Evolutionary conservation across 495 filamentous ascomycete genomes (phyloP), one percentile per base, ranked within the genome.

Genomic region (Poronia punctata): DNA sequence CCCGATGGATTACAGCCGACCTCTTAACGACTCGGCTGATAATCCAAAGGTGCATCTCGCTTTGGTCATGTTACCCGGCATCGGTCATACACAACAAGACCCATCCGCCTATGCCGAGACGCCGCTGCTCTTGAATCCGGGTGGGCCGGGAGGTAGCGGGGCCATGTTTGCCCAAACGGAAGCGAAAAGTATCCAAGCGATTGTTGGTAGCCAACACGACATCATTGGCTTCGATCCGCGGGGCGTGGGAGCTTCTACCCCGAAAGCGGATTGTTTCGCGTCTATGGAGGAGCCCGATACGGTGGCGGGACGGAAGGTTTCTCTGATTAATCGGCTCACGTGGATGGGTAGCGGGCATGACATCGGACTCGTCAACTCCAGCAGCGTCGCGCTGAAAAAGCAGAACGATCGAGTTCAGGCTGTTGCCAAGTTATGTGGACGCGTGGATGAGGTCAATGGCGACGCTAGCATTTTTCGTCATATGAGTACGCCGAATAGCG

Each of bases 1-100:
- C 6, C 76, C 76, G 3, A 73, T 80, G 69, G 71, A 78, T 51
- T 76, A 76, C 45, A 56, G 68, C 29, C 53, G 62, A 5, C 51
- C 56, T 0, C 25, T 60, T 21, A 44, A 46, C 18, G 59, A 68
- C 36, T 59, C 55, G 0, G 37, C 55, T 25, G 54, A 61, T 14
- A 54, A 62, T 16, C 60, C 54, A 22, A 62, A 73, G 33, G 64
- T 67, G 5, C 65, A 70, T 28, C 46, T 80, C 26, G 74, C 76
- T 14, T 50, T 82, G 4, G 53, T 72, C 32, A 68, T 71, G 20
- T 53, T 68, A 9, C 72, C 74, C 1, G 72, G 72, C 12, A 60
- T 61, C 29, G 61, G 71, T 5, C 65, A 74, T 48, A 51, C 72
- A 19, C 60, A n/a, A n/a, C n/a, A 70, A 1, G 70, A 71, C 40